Conservation (phyloP, 1,139 yeast species). For the Taphrina sp. region DNA sequence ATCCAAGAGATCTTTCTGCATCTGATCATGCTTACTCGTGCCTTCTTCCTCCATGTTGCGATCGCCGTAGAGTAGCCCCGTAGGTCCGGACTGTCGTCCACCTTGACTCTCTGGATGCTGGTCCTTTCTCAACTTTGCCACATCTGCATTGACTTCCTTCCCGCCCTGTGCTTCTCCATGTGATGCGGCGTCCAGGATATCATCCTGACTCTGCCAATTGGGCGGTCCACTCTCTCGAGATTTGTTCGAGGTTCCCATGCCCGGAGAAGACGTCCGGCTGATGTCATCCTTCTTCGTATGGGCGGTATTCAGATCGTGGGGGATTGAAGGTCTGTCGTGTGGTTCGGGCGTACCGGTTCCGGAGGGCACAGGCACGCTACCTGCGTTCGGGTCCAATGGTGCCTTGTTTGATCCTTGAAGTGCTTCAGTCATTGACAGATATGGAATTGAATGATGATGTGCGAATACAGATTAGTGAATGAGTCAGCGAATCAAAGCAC, state of each 20-base stretch:
- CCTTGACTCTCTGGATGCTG: not conserved
- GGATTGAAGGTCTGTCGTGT: slow-evolving; percentile 4
- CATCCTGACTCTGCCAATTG: slow-evolving; percentile 24
- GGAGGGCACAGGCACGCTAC: slow-evolving; percentile 22
- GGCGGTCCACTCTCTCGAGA: slow-evolving; percentile 11
- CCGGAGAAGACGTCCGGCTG: slow-evolving; percentile 8
- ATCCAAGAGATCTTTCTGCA: slow-evolving; percentile 15
- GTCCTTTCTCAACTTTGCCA: slow-evolving; percentile 12
- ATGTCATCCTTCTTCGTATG: slow-evolving; percentile 8
- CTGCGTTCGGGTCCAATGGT: slow-evolving; percentile 25
- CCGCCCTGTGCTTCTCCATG: slow-evolving; percentile 17
- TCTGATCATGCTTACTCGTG: slow-evolving; percentile 19
- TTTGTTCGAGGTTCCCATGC: slow-evolving; percentile 17
- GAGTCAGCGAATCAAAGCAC: too few species aligned
- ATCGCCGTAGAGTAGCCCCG: slow-evolving; percentile 15
- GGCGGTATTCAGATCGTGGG: slow-evolving; percentile 28
- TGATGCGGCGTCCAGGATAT: slow-evolving; percentile 24
- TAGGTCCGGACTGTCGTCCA: slow-evolving; percentile 22
- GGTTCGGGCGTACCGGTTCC: not conserved
- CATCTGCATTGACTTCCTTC: slow-evolving; percentile 1
- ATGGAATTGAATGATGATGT: too few species aligned
- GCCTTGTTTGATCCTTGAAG: slow-evolving; percentile 2
- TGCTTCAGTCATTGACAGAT: too few species aligned
- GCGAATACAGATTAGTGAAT: too few species aligned
- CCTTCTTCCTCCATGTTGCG: slow-evolving; percentile 21